Evolutionary conservation across 1,139 yeast species (phyloP).

Genomic region (Taphrina betulina): DNA sequence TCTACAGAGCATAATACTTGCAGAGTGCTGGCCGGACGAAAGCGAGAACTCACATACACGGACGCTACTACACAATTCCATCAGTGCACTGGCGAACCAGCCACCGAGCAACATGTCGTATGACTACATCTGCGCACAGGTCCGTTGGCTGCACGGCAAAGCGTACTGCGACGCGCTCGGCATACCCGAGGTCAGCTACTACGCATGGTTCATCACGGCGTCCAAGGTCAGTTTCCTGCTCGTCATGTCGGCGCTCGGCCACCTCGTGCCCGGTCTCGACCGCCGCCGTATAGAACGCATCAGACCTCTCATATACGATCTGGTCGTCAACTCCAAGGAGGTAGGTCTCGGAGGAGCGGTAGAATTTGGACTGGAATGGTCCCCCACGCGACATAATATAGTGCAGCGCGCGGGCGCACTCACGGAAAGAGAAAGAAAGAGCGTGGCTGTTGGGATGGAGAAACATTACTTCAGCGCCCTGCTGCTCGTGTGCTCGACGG

Average conservation of each 20-base stretch:
- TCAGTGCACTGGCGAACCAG: conserved; percentile 21
- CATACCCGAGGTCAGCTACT: conserved; percentile 5
- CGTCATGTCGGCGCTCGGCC: conserved; percentile 27
- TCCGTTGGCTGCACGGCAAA: conserved; percentile 28
- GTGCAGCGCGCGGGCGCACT: conserved; percentile 3
- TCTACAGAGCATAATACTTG: conserved; percentile 23
- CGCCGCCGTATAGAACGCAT: conserved; percentile 21
- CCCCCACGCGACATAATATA: conserved; percentile 2
- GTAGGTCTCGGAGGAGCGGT: conserved; percentile 28
- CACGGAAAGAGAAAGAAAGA: not conserved
- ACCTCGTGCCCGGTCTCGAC: conserved; percentile 28
- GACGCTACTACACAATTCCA: conserved; percentile 21
- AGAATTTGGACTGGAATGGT: conserved; percentile 20
- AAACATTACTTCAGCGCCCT: conserved; percentile 28
- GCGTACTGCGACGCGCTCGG: conserved; percentile 22
- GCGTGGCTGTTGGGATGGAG: conserved; percentile 21
- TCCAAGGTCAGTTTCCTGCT: conserved; percentile 29
- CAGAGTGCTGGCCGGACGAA: conserved; percentile 24
- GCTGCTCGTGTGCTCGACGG: conserved; percentile 4
- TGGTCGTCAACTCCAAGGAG: conserved; percentile 17
- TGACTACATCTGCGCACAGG: conserved; percentile 30
- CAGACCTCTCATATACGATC: conserved; percentile 12
- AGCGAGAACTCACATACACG: conserved; percentile 11
- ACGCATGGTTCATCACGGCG: conserved; percentile 18
- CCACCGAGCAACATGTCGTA: conserved; percentile 27